Base-by-base conservation (phyloP, 345 rosid species). In the Combretum micranthum region DNA sequence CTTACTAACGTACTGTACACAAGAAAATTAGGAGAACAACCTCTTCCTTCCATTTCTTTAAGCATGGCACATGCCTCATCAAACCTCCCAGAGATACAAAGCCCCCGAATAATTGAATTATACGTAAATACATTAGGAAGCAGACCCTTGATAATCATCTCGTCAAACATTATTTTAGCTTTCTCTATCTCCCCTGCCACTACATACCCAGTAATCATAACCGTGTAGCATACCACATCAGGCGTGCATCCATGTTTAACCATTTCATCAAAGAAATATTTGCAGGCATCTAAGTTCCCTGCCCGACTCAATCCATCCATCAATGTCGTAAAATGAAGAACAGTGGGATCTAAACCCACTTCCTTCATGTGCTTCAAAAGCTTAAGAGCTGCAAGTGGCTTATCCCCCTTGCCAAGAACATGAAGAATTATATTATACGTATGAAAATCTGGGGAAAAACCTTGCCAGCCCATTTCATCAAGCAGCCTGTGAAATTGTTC, bases 241-340 rank as follows among this genome's bases (percentile, higher is more conserved):
- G 95, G 95, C 23, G 19, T 50, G 70, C 87, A 84, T 39, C 94
- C 87, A 12, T 47, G 65, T 67, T 66, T 84, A 47, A 64, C 63
- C 95, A 88, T 88, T 67, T 84, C 88, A 64, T 88, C 81, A 1
- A 86, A 76, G 67, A 88, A 86, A 56, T 84, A 77, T 61, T 80
- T 70, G 77, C 96, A 92, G 22, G 86, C 95, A 52, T 81, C 90
- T 47, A 88, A 62, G 75, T 88, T 86, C 68, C 96, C 88, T 20
- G 87, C 93, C 25, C 90, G 80, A 62, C 98, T 86, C 57, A 92
- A 57, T 57, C 95, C 98, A 61, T 92, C 98, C 44, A 92, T 88
- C 83, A 92, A 69, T 11, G 93, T 86, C n/a, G 96, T 92, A 74
- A 69, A 81, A 70, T 88, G 96, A 61, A 84, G 83, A 47, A 78